Evolutionary conservation across 768 basidiomycete species (phyloP).

Genomic region (Hebeloma cylindrosporum): DNA sequence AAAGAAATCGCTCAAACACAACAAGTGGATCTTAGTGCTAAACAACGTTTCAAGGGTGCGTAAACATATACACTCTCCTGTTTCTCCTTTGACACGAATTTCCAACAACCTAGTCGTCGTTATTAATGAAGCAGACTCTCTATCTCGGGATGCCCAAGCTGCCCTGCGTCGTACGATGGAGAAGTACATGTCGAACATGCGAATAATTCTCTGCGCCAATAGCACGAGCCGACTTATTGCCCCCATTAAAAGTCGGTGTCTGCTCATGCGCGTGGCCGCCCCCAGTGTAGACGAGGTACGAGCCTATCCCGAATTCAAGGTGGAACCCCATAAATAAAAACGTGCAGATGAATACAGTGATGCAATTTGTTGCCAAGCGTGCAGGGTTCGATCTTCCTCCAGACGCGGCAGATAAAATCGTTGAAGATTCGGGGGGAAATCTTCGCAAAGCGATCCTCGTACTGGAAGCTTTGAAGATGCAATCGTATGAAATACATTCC

Average conservation of each 20-base stretch:
- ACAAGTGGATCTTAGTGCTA: constrained; percentile 94
- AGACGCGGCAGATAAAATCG: constrained; percentile 73
- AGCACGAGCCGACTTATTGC: constrained; percentile 95
- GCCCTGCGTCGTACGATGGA: constrained; percentile 98
- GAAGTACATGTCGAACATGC: constrained; percentile 98
- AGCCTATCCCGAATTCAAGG: constrained; percentile 1
- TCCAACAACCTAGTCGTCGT: constrained; percentile 74
- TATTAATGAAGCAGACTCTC: constrained; percentile 95
- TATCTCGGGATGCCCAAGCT: constrained; percentile 95
- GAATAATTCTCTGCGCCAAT: constrained; percentile 94
- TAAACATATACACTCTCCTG: not conserved
- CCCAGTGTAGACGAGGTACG: constrained; percentile 74
- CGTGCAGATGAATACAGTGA: constrained; percentile 74
- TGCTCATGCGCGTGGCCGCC: constrained; percentile 91
- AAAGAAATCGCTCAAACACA: constrained; percentile 99
- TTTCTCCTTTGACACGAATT: not conserved
- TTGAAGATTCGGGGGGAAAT: constrained; percentile 83
- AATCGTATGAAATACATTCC: constrained; percentile 63
- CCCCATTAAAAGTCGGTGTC: constrained; percentile 93
- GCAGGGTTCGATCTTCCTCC: constrained; percentile 82
- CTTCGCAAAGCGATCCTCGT: constrained; percentile 93
- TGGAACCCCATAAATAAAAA: not conserved
- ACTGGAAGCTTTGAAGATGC: constrained; percentile 95
- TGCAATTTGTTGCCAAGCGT: constrained; percentile 75
- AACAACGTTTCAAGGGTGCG: constrained; percentile 94